Evolutionary conservation across 2,329 filamentous ascomycete genomes (phyloP).

Genomic region (Mycosphaerella arachidis): DNA sequence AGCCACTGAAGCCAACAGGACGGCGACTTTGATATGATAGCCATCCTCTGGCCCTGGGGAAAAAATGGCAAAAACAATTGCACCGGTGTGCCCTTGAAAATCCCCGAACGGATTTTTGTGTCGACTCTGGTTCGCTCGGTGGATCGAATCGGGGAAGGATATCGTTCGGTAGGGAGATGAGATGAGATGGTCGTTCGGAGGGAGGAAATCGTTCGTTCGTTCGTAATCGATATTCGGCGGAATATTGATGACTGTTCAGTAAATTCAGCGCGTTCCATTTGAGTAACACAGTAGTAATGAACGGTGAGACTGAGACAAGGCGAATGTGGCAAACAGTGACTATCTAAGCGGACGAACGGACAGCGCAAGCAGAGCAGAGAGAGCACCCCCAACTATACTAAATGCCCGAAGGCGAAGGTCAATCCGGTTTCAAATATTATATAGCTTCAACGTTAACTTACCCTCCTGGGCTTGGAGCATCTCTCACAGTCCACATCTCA

Average conservation of each 20-base stretch:
- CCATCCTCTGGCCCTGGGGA: neutral
- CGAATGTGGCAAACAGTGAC: neutral
- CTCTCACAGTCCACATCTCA: neutral
- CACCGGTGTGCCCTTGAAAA: neutral
- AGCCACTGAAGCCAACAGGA: neutral
- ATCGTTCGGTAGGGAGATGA: neutral
- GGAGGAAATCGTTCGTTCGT: neutral
- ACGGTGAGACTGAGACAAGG: neutral
- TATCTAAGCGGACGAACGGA: too few species aligned
- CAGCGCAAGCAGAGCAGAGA: neutral
- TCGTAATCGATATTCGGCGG: neutral
- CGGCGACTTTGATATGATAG: neutral
- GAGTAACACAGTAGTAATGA: neutral
- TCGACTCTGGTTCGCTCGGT: neutral
- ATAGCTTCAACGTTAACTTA: neutral
- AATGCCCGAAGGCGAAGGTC: neutral
- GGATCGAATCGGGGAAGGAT: neutral
- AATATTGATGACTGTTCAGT: neutral
- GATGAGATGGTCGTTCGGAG: neutral
- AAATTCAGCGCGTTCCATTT: neutral
- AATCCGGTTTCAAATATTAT: neutral
- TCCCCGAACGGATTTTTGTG: neutral
- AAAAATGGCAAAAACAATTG: neutral
- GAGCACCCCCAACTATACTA: neutral
- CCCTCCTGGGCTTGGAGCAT: neutral